A percentile compares a stretch with the other conserved stretches of the same genome.
Evolutionary conservation across 2,329 filamentous ascomycete species (phyloP).

Genomic region (Zymoseptoria pseudotritici): DNA sequence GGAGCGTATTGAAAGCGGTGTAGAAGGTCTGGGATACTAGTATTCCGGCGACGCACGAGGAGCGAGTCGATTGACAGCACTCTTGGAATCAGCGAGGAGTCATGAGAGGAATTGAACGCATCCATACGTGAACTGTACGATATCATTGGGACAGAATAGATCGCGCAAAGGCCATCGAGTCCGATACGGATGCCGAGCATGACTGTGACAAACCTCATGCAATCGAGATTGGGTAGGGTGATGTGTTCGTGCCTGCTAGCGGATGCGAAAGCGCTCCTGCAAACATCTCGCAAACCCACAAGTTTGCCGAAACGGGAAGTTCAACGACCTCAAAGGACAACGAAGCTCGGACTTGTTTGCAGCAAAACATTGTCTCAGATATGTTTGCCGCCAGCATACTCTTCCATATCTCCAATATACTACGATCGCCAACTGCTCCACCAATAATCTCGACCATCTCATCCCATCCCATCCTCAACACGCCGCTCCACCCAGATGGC

Average conservation of each 20-base stretch:
- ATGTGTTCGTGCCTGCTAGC: background rate
- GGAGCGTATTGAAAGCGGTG: constrained; percentile 27
- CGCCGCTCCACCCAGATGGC: constrained; percentile 9
- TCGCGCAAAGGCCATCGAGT: background rate
- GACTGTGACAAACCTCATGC: background rate
- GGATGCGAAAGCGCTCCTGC: background rate
- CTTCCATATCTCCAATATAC: background rate
- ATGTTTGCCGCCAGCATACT: background rate
- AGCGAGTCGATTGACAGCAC: background rate
- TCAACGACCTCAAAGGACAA: background rate
- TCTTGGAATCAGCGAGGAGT: background rate
- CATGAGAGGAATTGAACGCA: background rate
- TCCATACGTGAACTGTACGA: background rate
- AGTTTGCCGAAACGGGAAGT: constrained; percentile 5
- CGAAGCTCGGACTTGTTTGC: background rate
- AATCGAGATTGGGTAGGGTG: background rate
- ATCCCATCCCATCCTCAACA: background rate
- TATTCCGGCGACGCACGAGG: background rate
- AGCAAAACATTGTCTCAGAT: background rate
- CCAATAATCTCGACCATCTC: background rate
- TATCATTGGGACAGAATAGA: background rate
- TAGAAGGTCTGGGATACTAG: background rate
- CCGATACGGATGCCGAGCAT: background rate
- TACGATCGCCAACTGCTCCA: background rate
- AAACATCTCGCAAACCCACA: constrained; percentile 3